phyloP scores from a whole-genome alignment of 225 moss, liverwort and hornwort species.

The Polytrichum commune region DNA sequence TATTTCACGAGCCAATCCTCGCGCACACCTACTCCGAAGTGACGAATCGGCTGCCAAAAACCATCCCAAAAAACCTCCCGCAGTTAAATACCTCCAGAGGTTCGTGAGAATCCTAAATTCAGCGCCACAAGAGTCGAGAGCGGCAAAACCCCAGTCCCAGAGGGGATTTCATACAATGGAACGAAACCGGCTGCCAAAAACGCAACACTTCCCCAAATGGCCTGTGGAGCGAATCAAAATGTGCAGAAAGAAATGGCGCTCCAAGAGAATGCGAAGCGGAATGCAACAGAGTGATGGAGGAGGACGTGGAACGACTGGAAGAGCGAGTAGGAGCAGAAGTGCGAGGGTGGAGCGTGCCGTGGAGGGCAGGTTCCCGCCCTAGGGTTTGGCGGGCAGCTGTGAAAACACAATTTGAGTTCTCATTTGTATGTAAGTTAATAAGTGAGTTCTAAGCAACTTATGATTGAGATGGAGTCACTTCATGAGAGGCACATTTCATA shows the following conservation, averaged over 20 bases:
- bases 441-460: too few species aligned
- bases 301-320: not conserved
- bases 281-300: not conserved
- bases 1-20: too few species aligned
- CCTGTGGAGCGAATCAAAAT: slow-evolving; percentile 12
- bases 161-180: slow-evolving; percentile 1
- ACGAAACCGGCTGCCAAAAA: not conserved
- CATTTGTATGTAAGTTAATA: too few species aligned
- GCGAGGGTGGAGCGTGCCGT: slow-evolving; percentile 13
- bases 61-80: not conserved
- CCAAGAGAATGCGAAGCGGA: slow-evolving; percentile 1
- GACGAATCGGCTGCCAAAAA: not conserved
- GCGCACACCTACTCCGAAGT: too few species aligned
- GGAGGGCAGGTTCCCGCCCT: slow-evolving; percentile 31
- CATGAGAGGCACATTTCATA: too few species aligned
- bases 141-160: slow-evolving; percentile 2
- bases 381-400: slow-evolving; percentile 15
- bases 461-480: too few species aligned
- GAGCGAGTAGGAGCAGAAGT: not conserved
- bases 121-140: not conserved
- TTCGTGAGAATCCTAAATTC: not conserved
- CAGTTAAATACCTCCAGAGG: slow-evolving; percentile 17
- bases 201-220: slow-evolving; percentile 9
- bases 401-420: not conserved
- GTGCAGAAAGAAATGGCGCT: slow-evolving; percentile 6